A percentile compares a stretch with the other conserved stretches of the same genome.
These are phyloP conservation scores for Lactifluus volemus DNA, from an alignment of 768 basidiomycete genomes.

Conservation along the genomic window DNA sequence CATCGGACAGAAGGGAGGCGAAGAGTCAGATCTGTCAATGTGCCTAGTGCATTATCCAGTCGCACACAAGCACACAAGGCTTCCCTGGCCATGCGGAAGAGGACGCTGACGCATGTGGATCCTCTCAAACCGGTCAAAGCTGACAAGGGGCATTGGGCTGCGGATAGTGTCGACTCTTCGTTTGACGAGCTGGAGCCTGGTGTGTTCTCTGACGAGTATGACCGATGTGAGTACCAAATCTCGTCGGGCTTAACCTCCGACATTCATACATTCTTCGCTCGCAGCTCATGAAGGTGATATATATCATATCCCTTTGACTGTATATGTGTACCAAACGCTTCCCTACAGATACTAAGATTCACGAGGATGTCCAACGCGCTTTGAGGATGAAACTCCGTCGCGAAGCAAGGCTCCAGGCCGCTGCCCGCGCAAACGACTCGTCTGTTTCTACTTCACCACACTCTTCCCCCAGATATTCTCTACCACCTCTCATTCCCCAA, in stretches of 20 bases:
- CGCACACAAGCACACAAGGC: conserved; percentile 11
- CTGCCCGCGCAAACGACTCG: conserved; percentile 19
- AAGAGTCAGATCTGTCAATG: conserved; percentile 27
- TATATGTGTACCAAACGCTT: conserved; percentile 14
- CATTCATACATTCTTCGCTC: conserved; percentile 14
- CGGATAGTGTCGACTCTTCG: conserved; percentile 2
- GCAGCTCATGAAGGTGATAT: conserved; percentile 66
- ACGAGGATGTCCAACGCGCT: conserved; percentile 74
- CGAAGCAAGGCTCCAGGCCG: conserved; percentile 47
- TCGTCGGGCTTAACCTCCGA: not conserved
- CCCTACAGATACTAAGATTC: conserved; percentile 59
- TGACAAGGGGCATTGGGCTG: conserved; percentile 11
- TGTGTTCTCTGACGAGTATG: conserved; percentile 66
- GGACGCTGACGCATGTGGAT: conserved; percentile 14
- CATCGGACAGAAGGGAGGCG: conserved; percentile 23
- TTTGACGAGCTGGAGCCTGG: conserved; percentile 19
- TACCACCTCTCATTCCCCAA: conserved; percentile 28
- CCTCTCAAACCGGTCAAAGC: conserved; percentile 4
- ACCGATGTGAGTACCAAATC: conserved; percentile 48
- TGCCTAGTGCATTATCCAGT: not conserved
- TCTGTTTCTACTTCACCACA: conserved; percentile 23
- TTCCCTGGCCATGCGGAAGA: conserved; percentile 10
- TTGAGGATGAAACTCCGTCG: conserved; percentile 64
- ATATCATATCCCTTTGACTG: not conserved
- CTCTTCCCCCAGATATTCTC: conserved; percentile 19